Conservation (phyloP, 257 asterid genomes). For the Plantago major region DNA sequence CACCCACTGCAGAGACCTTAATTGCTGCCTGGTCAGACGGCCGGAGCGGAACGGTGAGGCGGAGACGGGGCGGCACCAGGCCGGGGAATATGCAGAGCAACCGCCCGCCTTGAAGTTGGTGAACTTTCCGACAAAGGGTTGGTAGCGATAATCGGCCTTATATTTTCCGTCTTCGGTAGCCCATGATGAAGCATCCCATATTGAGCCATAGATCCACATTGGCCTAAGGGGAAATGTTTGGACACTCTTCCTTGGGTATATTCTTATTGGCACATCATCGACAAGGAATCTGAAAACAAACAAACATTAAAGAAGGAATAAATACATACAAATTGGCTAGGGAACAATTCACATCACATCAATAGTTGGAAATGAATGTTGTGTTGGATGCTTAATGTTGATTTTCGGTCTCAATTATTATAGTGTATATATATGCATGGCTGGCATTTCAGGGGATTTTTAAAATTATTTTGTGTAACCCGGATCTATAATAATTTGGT, state of each 20-base stretch:
- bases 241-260: conserved; percentile 56
- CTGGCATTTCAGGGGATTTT: conserved; percentile 14
- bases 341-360: conserved; percentile 26
- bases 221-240: conserved; percentile 80
- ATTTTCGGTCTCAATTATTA: conserved; percentile 22
- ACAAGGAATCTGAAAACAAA: conserved; percentile 59
- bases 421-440: conserved; percentile 8
- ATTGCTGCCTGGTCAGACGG: conserved; percentile 54
- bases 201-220: conserved; percentile 94
- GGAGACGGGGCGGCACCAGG: conserved; percentile 64
- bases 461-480: not conserved
- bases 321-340: conserved; percentile 18
- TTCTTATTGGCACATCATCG: conserved; percentile 82
- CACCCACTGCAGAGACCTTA: conserved; percentile 63
- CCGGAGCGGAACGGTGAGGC: conserved; percentile 67
- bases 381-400: conserved; percentile 5
- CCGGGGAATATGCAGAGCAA: conserved; percentile 69
- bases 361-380: conserved; percentile 4
- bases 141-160: conserved; percentile 69
- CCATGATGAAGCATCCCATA: conserved; percentile 97
- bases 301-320: conserved; percentile 6
- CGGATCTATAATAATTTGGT: too few relatives aligned
- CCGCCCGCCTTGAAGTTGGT: conserved; percentile 66
- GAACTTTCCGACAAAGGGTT: conserved; percentile 75
- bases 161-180: conserved; percentile 87